These are phyloP conservation scores for Tricholoma sp. DNA, from an alignment of 768 basidiomycete genomes.

Conservation along the genomic window DNA sequence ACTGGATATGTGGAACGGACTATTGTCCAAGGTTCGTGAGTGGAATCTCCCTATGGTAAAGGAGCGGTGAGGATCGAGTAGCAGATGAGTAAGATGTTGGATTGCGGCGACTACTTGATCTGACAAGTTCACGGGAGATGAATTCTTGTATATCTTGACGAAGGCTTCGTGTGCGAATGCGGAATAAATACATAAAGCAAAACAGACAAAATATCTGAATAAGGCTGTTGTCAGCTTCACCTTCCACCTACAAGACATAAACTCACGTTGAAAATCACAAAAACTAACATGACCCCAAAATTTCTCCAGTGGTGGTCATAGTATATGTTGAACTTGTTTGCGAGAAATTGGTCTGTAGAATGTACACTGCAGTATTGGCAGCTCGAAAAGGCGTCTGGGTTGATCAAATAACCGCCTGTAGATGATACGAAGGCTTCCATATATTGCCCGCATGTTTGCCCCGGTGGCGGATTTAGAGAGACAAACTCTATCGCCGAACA, in stretches of 20 bases:
- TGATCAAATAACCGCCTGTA: conserved; percentile 56
- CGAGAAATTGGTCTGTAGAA: conserved; percentile 54
- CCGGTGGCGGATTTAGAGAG: conserved; percentile 51
- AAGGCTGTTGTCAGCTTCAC: background rate
- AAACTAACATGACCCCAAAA: conserved; percentile 46
- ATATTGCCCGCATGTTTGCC: conserved; percentile 52
- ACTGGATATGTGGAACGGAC: too few relatives aligned
- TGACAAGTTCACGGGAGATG: too few relatives aligned
- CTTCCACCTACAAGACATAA: too few relatives aligned
- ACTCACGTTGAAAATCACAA: conserved; percentile 41
- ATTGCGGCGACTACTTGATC: too few relatives aligned
- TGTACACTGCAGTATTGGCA: conserved; percentile 57
- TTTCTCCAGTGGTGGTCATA: conserved; percentile 51
- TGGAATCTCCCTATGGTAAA: too few relatives aligned
- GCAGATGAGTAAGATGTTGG: too few relatives aligned
- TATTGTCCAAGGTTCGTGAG: too few relatives aligned
- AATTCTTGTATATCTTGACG: background rate
- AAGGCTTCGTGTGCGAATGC: conserved; percentile 33
- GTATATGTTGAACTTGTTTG: conserved; percentile 50
- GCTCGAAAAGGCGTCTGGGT: conserved; percentile 40
- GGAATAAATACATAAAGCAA: conserved; percentile 52
- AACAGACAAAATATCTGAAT: conserved; percentile 41
- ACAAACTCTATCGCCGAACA: conserved; percentile 63
- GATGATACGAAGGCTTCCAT: conserved; percentile 43
- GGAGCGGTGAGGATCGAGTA: too few relatives aligned